Percentiles rank a stretch among this genome's conserved stretches.
Conservation (phyloP, 2,329 filamentous ascomycete species). For the Pseudogymnoascus pannorum region DNA sequence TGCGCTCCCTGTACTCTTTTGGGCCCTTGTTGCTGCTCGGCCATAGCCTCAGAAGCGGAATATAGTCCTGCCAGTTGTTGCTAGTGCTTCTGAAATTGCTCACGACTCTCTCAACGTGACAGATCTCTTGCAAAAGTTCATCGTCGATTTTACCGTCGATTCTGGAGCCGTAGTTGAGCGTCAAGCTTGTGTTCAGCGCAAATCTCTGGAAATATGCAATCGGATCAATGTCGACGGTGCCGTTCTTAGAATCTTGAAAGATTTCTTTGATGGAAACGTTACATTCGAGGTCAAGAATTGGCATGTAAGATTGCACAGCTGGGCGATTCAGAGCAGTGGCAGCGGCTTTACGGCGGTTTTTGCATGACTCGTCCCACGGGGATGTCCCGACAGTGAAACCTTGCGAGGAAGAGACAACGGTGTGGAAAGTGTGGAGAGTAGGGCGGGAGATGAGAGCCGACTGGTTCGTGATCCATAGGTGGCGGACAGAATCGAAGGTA, state of each 20-base stretch:
- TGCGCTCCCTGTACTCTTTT: slow-evolving; percentile 55
- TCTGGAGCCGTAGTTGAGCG: slow-evolving; percentile 71
- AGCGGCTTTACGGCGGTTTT: slow-evolving; percentile 67
- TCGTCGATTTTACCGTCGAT: slow-evolving; percentile 65
- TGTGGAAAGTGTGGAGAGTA: slow-evolving; percentile 74
- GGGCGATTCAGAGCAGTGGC: slow-evolving; percentile 72
- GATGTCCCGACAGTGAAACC: slow-evolving; percentile 79
- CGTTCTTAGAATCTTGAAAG: slow-evolving; percentile 54
- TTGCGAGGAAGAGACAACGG: slow-evolving; percentile 66
- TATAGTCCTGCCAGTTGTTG: slow-evolving; percentile 80
- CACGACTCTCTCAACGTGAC: slow-evolving; percentile 66
- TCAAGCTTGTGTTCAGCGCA: slow-evolving; percentile 69
- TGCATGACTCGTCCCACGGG: slow-evolving; percentile 77
- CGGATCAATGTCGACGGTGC: slow-evolving; percentile 59
- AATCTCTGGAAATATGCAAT: slow-evolving; percentile 68
- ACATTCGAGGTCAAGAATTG: slow-evolving; percentile 72
- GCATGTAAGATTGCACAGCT: slow-evolving; percentile 71
- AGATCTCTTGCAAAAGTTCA: slow-evolving; percentile 63
- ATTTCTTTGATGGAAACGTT: slow-evolving; percentile 66
- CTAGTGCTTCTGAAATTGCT: slow-evolving; percentile 71
- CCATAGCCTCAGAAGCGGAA: slow-evolving; percentile 63
- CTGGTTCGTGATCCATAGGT: slow-evolving; percentile 73
- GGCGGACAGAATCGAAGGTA: slow-evolving; percentile 64
- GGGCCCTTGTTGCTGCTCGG: slow-evolving; percentile 56
- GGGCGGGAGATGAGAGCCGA: slow-evolving; percentile 71